Evolutionary conservation across 2,329 filamentous ascomycete species (phyloP).

Genomic region (Apiospora rasikravindrae): DNA sequence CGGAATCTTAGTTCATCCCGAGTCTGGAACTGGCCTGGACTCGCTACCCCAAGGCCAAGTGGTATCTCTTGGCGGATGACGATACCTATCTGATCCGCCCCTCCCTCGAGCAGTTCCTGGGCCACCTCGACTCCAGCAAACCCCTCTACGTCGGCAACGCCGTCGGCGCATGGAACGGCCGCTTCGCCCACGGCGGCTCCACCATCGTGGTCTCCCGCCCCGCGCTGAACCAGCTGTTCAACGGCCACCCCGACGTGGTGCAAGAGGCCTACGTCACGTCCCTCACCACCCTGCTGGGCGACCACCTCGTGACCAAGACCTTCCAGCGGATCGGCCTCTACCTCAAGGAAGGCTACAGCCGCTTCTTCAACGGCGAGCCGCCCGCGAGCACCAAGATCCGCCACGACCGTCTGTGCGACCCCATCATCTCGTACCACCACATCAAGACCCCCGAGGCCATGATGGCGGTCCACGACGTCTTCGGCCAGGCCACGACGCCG

Average conservation of each 20-base stretch:
- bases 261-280: neutral
- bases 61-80: slow-evolving; percentile 17
- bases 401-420: slow-evolving; percentile 16
- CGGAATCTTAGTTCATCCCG: neutral
- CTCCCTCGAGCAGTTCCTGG: slow-evolving; percentile 17
- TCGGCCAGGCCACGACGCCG: neutral
- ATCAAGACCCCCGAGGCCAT: slow-evolving; percentile 12
- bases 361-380: slow-evolving; percentile 19
- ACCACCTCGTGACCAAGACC: slow-evolving; percentile 5
- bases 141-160: slow-evolving; percentile 12
- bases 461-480: neutral
- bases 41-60: slow-evolving; percentile 9
- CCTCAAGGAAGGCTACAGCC: slow-evolving; percentile 7
- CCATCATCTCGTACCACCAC: slow-evolving; percentile 9
- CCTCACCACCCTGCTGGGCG: slow-evolving; percentile 9
- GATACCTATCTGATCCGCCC: slow-evolving; percentile 18
- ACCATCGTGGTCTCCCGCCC: neutral
- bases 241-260: slow-evolving; percentile 1
- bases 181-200: slow-evolving; percentile 17
- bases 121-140: slow-evolving; percentile 12
- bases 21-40: slow-evolving; percentile 16
- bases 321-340: slow-evolving; percentile 10
- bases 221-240: slow-evolving; percentile 10
- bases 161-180: slow-evolving; percentile 17
- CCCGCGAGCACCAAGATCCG: slow-evolving; percentile 7